A percentile compares a stretch with the other conserved stretches of the same genome.
phyloP scores from a whole-genome alignment of 2,329 filamentous ascomycete species.

The Didymella arachidicola region DNA sequence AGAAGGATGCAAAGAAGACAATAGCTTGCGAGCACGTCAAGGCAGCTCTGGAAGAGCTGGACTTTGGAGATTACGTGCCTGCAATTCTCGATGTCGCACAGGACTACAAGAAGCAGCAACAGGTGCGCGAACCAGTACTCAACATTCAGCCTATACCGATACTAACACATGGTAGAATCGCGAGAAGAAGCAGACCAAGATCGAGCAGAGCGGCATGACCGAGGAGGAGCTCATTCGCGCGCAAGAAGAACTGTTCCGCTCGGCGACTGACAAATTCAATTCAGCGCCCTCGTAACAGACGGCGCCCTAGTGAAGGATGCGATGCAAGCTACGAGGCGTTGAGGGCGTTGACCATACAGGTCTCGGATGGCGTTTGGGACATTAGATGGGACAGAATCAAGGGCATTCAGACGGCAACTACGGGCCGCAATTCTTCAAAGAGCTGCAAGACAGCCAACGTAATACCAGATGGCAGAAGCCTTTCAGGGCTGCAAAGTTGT shows the following conservation, averaged over 20 bases:
- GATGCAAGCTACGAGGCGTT: slow-evolving; percentile 35
- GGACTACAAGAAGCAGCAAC: slow-evolving; percentile 91
- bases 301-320: slow-evolving; percentile 18
- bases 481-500: slow-evolving; percentile 1
- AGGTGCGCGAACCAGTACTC: slow-evolving; percentile 63
- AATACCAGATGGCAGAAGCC: slow-evolving; percentile 11
- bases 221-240: slow-evolving; percentile 88
- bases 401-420: slow-evolving; percentile 19
- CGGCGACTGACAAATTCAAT: slow-evolving; percentile 76
- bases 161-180: slow-evolving; percentile 68
- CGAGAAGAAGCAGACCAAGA: slow-evolving; percentile 97
- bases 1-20: slow-evolving; percentile 99
- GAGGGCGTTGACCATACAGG: slow-evolving; percentile 28
- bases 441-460: slow-evolving; percentile 9
- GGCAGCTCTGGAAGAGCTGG: slow-evolving; percentile 89
- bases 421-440: slow-evolving; percentile 6
- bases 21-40: slow-evolving; percentile 98
- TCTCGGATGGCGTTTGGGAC: slow-evolving; percentile 34
- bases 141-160: background rate
- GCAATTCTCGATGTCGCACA: slow-evolving; percentile 86
- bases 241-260: slow-evolving; percentile 90
- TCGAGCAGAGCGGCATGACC: slow-evolving; percentile 90
- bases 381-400: slow-evolving; percentile 26
- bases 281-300: slow-evolving; percentile 54
- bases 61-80: slow-evolving; percentile 90